These are phyloP conservation scores for Mycena citricolor DNA, from an alignment of 1,284 basidiomycete species.

Conservation along the genomic window DNA sequence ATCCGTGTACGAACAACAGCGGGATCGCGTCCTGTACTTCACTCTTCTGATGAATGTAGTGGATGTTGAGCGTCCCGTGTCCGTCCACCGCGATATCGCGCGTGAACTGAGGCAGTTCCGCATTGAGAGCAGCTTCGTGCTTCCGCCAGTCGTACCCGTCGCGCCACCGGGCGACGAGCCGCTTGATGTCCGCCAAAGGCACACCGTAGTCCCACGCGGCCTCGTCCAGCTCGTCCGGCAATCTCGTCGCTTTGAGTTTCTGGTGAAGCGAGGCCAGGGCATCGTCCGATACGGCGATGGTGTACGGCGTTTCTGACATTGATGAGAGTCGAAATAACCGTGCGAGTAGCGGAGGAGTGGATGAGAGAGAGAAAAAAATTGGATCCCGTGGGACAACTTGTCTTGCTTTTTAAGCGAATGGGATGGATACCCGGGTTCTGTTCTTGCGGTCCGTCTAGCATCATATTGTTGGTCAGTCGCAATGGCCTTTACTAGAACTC, in stretches of 20 bases:
- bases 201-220: conserved; percentile 47
- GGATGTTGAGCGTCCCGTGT: conserved; percentile 43
- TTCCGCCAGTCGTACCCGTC: conserved; percentile 48
- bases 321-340: too few relatives aligned
- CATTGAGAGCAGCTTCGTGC: conserved; percentile 44
- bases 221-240: conserved; percentile 50
- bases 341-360: too few relatives aligned
- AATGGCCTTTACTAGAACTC: too few relatives aligned
- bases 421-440: too few relatives aligned
- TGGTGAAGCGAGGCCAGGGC: conserved; percentile 36
- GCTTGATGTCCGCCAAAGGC: conserved; percentile 44
- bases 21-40: conserved; percentile 42
- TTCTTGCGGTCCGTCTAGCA: too few relatives aligned
- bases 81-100: conserved; percentile 44
- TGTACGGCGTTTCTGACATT: too few relatives aligned
- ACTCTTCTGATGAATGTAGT: conserved; percentile 53
- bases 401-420: too few relatives aligned
- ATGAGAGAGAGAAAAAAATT: too few relatives aligned
- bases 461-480: too few relatives aligned
- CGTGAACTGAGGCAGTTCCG: conserved; percentile 48
- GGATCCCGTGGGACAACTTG: too few relatives aligned
- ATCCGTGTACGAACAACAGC: conserved; percentile 53
- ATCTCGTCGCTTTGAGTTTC: conserved; percentile 40
- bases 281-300: conserved; percentile 40
- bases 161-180: conserved; percentile 44